These are phyloP conservation scores for Pythium vanterpoolii DNA, from an alignment of 352 stramenopile genomes.

Conservation along the genomic window DNA sequence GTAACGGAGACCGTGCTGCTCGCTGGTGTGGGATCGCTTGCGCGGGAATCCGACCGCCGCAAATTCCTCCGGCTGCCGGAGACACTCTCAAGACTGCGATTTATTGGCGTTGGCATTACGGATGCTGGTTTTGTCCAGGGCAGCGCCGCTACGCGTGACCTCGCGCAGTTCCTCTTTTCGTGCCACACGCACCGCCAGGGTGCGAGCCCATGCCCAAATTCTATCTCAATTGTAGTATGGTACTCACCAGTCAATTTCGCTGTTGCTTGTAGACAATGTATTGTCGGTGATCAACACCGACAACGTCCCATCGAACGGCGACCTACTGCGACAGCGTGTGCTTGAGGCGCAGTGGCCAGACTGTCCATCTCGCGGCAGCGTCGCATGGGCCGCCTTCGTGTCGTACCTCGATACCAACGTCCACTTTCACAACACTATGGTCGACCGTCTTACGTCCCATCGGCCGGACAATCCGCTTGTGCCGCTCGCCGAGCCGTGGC, in stretches of 20 bases:
- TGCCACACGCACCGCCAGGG: constrained; percentile 27
- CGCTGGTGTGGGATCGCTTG: constrained; percentile 26
- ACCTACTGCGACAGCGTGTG: constrained; percentile 32
- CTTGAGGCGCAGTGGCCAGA: constrained; percentile 25
- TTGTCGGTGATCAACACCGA: constrained; percentile 80
- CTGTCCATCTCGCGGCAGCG: constrained; percentile 16
- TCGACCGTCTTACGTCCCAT: constrained; percentile 67
- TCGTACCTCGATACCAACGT: constrained; percentile 44
- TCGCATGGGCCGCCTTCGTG: constrained; percentile 25
- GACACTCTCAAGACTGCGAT: constrained; percentile 18
- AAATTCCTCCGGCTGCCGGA: constrained; percentile 17
- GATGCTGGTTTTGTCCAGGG: constrained; percentile 37
- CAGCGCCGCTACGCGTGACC: constrained; percentile 35
- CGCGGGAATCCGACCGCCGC: constrained; percentile 3
- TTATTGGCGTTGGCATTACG: constrained; percentile 62
- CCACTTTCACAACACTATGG: constrained; percentile 86
- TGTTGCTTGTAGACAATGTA: constrained; percentile 23
- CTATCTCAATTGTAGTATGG: too few relatives aligned
- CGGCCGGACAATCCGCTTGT: constrained; percentile 38
- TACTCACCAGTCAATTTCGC: constrained; percentile 21
- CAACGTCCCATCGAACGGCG: constrained; percentile 71
- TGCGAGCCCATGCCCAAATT: background rate
- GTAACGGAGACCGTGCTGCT: constrained; percentile 31
- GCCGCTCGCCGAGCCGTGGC: constrained; percentile 55
- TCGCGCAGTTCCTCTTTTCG: constrained; percentile 48